Conservation (phyloP, 2,329 filamentous ascomycete species). For the Ophiostoma angusticollis region DNA sequence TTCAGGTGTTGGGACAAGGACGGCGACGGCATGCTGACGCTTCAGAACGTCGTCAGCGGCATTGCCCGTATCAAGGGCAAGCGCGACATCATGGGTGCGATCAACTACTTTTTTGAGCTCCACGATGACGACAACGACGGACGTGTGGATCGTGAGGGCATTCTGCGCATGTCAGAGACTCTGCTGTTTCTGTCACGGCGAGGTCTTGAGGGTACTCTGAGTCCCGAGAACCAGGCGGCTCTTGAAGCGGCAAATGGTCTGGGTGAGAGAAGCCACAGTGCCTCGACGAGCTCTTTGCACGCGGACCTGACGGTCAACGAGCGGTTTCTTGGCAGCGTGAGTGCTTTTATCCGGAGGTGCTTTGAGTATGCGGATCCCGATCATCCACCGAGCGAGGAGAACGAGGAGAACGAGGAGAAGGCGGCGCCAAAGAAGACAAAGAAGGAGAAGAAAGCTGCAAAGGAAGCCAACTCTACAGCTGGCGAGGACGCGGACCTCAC, state of each 20-base stretch:
- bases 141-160: slow-evolving; percentile 87
- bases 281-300: slow-evolving; percentile 27
- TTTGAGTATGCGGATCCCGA: slow-evolving; percentile 98
- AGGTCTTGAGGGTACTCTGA: slow-evolving; percentile 65
- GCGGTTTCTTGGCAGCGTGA: slow-evolving; percentile 81
- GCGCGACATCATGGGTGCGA: slow-evolving; percentile 92
- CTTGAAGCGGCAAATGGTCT: slow-evolving; percentile 20
- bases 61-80: slow-evolving; percentile 85
- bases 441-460: slow-evolving; percentile 1
- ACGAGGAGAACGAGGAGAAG: slow-evolving; percentile 8
- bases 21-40: slow-evolving; percentile 59
- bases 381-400: slow-evolving; percentile 48
- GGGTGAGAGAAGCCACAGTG: slow-evolving; percentile 15
- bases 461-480: not conserved
- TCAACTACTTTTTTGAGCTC: slow-evolving; percentile 94
- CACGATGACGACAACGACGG: slow-evolving; percentile 91
- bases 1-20: slow-evolving; percentile 83
- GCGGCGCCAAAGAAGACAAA: not conserved
- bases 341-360: slow-evolving; percentile 87
- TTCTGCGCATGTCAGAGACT: slow-evolving; percentile 86
- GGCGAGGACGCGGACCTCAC: slow-evolving; percentile 20
- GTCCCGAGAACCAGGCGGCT: slow-evolving; percentile 47
- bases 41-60: slow-evolving; percentile 87
- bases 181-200: slow-evolving; percentile 82
- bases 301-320: slow-evolving; percentile 59